Conservation (phyloP, 305 asterid species). For the Coffea humblotiana region DNA sequence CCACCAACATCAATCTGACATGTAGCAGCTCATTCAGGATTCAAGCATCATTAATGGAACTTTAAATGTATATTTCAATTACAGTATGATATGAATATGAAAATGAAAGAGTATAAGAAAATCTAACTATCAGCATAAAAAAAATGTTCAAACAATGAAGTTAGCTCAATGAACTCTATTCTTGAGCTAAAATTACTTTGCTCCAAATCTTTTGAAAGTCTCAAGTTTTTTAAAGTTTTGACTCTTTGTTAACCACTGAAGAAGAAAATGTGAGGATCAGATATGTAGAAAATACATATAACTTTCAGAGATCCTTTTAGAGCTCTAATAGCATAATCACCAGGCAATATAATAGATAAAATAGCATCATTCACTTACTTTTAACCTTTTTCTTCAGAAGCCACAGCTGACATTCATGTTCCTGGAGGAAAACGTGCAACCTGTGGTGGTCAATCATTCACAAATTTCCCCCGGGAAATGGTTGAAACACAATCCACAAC, state of each 20-base stretch:
- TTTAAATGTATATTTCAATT: neutral
- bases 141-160: neutral
- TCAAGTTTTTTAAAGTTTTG: neutral
- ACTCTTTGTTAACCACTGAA: neutral
- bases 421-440: neutral
- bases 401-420: conserved; percentile 7
- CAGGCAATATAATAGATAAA: neutral
- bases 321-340: neutral
- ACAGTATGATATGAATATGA: too few relatives aligned
- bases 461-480: neutral
- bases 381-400: neutral
- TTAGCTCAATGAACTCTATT: neutral
- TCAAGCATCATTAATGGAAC: too few relatives aligned
- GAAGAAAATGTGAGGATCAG: neutral
- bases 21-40: too few relatives aligned
- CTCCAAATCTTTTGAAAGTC: neutral
- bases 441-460: neutral
- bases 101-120: neutral
- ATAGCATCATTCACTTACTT: neutral
- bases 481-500: neutral
- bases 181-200: neutral
- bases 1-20: too few relatives aligned
- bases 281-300: neutral
- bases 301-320: neutral
- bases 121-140: too few relatives aligned